Conservation (phyloP, 2,329 filamentous ascomycete genomes). For the Cordyceps tenuipes region DNA sequence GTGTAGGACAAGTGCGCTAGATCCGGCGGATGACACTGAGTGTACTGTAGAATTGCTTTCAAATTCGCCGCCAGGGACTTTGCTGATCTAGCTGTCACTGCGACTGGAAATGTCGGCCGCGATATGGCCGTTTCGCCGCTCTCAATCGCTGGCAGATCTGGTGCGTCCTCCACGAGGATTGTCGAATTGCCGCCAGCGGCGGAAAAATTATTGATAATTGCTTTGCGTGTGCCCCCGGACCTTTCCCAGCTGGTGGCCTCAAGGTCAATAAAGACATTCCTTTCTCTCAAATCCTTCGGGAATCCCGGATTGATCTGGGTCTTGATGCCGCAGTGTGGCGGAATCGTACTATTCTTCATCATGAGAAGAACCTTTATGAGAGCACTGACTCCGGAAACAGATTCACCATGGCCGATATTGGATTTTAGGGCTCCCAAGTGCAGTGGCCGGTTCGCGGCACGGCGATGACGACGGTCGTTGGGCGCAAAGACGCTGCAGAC, state of each 20-base stretch:
- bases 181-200: constrained; percentile 67
- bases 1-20: constrained; percentile 39
- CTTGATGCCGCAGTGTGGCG: constrained; percentile 18
- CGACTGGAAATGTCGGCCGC: constrained; percentile 20
- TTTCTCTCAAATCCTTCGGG: constrained; percentile 13
- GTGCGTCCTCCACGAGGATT: constrained; percentile 49
- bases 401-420: constrained; percentile 56
- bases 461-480: neutral
- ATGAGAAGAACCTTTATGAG: constrained; percentile 33
- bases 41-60: neutral
- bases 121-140: neutral
- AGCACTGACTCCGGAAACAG: constrained; percentile 46
- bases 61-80: neutral
- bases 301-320: constrained; percentile 26
- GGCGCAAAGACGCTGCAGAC: constrained; percentile 43
- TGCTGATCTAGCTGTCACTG: neutral
- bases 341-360: constrained; percentile 32
- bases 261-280: neutral
- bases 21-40: neutral
- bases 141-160: neutral
- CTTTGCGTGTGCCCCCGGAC: neutral
- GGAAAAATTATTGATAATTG: constrained; percentile 56
- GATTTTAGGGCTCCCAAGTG: constrained; percentile 56
- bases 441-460: constrained; percentile 24
- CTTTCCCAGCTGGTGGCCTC: neutral